These are phyloP conservation scores for Schizosaccharomyces octosporus DNA, from an alignment of 805 yeast species.

Conservation along the genomic window DNA sequence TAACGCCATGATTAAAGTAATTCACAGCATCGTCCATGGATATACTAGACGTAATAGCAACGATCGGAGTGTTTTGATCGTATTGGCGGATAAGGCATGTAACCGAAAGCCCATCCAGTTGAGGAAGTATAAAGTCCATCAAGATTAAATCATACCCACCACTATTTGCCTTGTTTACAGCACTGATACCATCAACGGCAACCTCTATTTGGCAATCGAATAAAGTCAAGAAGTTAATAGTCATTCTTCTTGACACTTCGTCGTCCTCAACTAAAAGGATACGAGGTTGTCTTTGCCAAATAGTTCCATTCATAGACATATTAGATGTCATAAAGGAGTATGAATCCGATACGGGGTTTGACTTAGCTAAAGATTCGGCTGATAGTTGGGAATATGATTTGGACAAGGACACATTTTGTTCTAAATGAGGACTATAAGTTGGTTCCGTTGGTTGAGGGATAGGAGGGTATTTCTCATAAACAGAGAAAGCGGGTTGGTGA, in stretches of 20 bases:
- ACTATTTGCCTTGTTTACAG: conserved; percentile 62
- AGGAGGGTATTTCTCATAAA: not conserved
- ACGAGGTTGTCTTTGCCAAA: conserved; percentile 19
- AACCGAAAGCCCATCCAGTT: conserved; percentile 50
- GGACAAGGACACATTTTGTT: not conserved
- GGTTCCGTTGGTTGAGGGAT: not conserved
- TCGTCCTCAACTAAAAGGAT: conserved; percentile 34
- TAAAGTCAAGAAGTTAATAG: conserved; percentile 57
- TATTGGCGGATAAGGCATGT: conserved; percentile 69
- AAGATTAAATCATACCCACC: conserved; percentile 26
- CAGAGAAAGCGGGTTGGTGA: not conserved
- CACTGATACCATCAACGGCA: conserved; percentile 72
- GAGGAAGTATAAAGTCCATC: conserved; percentile 34
- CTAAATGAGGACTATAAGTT: not conserved
- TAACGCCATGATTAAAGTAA: conserved; percentile 26
- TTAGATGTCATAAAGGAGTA: not conserved
- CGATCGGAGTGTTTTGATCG: conserved; percentile 66
- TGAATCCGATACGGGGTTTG: not conserved
- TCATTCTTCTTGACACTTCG: conserved; percentile 44
- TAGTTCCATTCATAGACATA: not conserved
- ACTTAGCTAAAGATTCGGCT: not conserved
- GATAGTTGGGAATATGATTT: not conserved
- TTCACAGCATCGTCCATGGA: conserved; percentile 55
- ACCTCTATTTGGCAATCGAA: conserved; percentile 85
- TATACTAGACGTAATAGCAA: conserved; percentile 83